A percentile compares a stretch with the other conserved stretches of the same genome.
phyloP scores from a whole-genome alignment of 2,329 filamentous ascomycete genomes.

The Xylariaceae sp. region DNA sequence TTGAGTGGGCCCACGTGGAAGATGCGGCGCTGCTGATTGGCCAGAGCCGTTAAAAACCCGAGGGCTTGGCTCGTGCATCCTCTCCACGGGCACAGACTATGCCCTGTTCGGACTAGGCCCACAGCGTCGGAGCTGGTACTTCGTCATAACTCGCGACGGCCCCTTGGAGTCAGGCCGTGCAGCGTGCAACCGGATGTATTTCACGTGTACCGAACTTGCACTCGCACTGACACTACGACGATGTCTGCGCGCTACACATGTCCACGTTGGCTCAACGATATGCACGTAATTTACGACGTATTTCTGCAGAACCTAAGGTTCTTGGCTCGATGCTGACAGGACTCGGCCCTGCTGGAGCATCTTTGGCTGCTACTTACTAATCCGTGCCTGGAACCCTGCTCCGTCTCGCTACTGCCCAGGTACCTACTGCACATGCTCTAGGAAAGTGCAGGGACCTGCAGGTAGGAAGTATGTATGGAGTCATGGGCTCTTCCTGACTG shows the following conservation, averaged over 20 bases:
- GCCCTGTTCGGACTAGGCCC: not conserved
- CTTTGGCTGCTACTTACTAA: too few relatives aligned
- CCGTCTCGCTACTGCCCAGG: not conserved
- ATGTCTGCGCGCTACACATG: not conserved
- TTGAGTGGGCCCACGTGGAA: conserved; percentile 16
- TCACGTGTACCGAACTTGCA: not conserved
- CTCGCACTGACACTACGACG: too few relatives aligned
- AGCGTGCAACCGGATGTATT: not conserved
- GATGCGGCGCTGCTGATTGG: conserved; percentile 5
- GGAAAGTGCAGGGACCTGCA: too few relatives aligned
- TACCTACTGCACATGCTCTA: not conserved
- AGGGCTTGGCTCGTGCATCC: not conserved
- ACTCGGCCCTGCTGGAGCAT: not conserved
- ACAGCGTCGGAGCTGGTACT: not conserved
- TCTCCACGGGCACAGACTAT: not conserved
- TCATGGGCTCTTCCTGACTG: too few relatives aligned
- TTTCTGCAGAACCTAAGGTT: not conserved
- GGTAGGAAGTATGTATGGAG: not conserved
- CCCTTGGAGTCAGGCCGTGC: not conserved
- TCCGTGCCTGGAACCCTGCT: not conserved
- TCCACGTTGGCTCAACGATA: not conserved
- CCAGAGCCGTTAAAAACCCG: conserved; percentile 16
- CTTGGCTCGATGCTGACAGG: not conserved
- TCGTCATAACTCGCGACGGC: too few relatives aligned
- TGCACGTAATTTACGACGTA: not conserved